phyloP scores from a whole-genome alignment of 2,329 filamentous ascomycete species.

The Knufia fluminis region DNA sequence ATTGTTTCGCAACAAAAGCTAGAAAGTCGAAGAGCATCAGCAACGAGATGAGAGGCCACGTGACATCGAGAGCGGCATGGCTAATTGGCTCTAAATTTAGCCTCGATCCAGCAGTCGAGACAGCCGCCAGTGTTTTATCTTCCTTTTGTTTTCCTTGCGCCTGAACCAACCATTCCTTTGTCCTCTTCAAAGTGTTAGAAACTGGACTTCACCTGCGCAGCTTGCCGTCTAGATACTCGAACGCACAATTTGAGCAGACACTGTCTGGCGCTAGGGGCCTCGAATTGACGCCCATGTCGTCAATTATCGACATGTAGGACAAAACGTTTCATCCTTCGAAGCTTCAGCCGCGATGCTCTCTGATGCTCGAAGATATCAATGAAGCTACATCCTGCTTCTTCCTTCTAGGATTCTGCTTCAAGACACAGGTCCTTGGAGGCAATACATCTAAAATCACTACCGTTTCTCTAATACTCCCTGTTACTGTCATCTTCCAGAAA shows the following conservation, averaged over 20 bases:
- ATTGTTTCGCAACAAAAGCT: too few relatives aligned
- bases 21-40: too few relatives aligned
- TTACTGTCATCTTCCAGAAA: background rate
- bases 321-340: background rate
- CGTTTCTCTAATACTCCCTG: background rate
- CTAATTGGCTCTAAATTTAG: background rate
- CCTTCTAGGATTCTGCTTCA: background rate
- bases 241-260: background rate
- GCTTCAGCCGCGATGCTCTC: background rate
- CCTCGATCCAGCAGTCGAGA: background rate
- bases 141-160: conserved; percentile 7
- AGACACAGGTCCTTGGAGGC: background rate
- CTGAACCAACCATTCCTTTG: conserved; percentile 12
- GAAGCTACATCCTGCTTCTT: background rate
- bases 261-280: background rate
- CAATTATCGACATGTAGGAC: background rate
- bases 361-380: background rate
- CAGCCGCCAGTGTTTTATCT: background rate
- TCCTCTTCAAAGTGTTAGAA: background rate
- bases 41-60: too few relatives aligned
- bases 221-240: background rate
- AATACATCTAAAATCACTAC: background rate
- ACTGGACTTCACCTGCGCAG: background rate
- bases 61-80: too few relatives aligned
- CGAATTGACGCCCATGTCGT: background rate